Evolutionary conservation across 202 grass and related monocot species (phyloP).

Genomic region (Carex sylvatica): DNA sequence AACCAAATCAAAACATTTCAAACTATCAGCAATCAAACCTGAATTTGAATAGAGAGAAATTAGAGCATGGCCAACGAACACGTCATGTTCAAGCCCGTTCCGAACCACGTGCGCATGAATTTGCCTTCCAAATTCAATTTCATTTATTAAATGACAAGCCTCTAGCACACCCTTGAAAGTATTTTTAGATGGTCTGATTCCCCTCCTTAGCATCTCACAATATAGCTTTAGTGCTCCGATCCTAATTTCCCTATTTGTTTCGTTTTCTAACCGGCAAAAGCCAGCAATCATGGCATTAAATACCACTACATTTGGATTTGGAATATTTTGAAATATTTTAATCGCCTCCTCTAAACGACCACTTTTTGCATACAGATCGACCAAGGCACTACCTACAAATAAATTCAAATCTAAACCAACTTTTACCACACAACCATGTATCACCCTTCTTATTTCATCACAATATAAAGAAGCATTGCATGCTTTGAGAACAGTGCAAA

Average conservation of each 20-base stretch:
- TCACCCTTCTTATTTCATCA: conserved; percentile 52
- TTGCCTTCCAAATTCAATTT: conserved; percentile 53
- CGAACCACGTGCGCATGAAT: conserved; percentile 68
- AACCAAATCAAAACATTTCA: conserved; percentile 61
- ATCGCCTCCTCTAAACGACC: conserved; percentile 74
- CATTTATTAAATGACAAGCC: conserved; percentile 53
- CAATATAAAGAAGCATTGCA: conserved; percentile 41
- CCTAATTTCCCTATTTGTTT: conserved; percentile 41
- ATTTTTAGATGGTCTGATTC: conserved; percentile 57
- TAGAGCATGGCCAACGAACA: conserved; percentile 52
- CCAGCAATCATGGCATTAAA: conserved; percentile 86
- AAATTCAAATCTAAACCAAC: conserved; percentile 69
- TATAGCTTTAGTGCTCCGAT: conserved; percentile 52
- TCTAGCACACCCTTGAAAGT: conserved; percentile 70
- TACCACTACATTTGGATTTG: conserved; percentile 51
- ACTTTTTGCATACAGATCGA: conserved; percentile 75
- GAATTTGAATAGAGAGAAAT: conserved; percentile 59
- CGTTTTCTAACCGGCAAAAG: conserved; percentile 61
- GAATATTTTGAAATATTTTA: conserved; percentile 67
- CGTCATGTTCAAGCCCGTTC: conserved; percentile 49
- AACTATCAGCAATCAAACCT: conserved; percentile 36
- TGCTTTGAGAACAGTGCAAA: conserved; percentile 62
- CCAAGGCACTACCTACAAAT: conserved; percentile 65
- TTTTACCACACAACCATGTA: conserved; percentile 76
- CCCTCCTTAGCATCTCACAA: conserved; percentile 44